phyloP scores from a whole-genome alignment of 2,329 filamentous ascomycete species.

The Apiospora hydei region DNA sequence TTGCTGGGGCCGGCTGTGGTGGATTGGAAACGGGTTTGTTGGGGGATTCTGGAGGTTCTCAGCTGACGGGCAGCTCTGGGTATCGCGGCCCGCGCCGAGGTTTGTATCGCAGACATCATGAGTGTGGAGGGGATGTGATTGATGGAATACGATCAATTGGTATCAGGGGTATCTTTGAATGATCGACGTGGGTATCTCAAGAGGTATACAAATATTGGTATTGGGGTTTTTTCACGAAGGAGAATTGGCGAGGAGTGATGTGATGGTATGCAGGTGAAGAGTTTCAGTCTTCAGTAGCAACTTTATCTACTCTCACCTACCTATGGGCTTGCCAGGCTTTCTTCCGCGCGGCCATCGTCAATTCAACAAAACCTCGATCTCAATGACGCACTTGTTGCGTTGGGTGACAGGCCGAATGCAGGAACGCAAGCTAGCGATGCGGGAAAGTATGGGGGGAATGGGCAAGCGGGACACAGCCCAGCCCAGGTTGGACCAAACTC shows the following conservation, averaged over 20 bases:
- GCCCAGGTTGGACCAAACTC: constrained; percentile 8
- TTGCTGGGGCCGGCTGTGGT: constrained; percentile 13
- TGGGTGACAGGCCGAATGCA: constrained; percentile 11
- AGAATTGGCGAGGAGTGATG: background rate
- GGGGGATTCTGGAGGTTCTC: constrained; percentile 3
- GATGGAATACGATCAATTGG: background rate
- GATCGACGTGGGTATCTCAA: background rate
- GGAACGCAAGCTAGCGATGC: constrained; percentile 13
- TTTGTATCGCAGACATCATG: constrained; percentile 19
- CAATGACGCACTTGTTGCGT: constrained; percentile 17
- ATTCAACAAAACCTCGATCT: constrained; percentile 7
- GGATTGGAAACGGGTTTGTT: constrained; percentile 11
- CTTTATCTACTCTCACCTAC: background rate
- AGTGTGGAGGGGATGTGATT: background rate
- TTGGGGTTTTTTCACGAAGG: background rate
- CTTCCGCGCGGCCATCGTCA: background rate
- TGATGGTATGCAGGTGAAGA: no score
- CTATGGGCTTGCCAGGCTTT: background rate
- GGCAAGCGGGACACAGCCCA: background rate
- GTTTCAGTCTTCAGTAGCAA: background rate
- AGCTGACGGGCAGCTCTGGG: constrained; percentile 18
- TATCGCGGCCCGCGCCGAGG: constrained; percentile 6
- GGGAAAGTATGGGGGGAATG: constrained; percentile 14
- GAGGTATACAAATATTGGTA: background rate
- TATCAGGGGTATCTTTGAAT: background rate